Conservation (phyloP, 768 basidiomycete species). For the Kondoa subrosea region DNA sequence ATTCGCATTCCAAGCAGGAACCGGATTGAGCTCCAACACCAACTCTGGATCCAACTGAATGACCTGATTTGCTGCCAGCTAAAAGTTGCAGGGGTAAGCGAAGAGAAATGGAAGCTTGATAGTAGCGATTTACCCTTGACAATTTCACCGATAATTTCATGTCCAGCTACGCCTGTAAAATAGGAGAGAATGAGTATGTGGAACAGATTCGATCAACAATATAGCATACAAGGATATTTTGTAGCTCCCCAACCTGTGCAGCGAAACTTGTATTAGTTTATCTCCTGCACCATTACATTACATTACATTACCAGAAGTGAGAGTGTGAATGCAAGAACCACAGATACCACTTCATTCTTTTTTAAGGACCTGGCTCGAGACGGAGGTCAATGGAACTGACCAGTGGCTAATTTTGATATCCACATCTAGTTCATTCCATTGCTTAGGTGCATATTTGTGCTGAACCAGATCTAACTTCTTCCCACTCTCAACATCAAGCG, state of each 20-base stretch:
- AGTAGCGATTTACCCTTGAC: too few relatives aligned
- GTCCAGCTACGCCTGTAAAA: not conserved
- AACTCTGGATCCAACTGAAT: slow-evolving; percentile 18
- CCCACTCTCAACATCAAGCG: not conserved
- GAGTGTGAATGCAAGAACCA: not conserved
- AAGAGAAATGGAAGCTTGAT: too few relatives aligned
- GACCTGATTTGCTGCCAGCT: not conserved
- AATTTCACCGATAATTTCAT: too few relatives aligned
- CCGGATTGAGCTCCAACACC: slow-evolving; percentile 19
- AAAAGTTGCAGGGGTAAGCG: too few relatives aligned
- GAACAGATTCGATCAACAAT: not conserved
- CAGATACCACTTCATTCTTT: too few relatives aligned
- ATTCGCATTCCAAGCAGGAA: slow-evolving; percentile 22
- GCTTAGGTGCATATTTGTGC: not conserved
- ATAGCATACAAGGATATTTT: not conserved
- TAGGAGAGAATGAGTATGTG: not conserved
- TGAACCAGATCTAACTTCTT: not conserved
- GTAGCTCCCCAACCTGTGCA: not conserved
- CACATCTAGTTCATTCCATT: not conserved
- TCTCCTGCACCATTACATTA: too few relatives aligned
- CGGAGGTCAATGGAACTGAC: too few relatives aligned
- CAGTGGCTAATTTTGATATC: not conserved
- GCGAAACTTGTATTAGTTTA: too few relatives aligned
- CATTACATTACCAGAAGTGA: too few relatives aligned
- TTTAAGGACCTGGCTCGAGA: too few relatives aligned